Evolutionary conservation across 2,329 filamentous ascomycete genomes (phyloP), one percentile per base, ranked within the genome.

Genomic region (Thelonectria blattea): DNA sequence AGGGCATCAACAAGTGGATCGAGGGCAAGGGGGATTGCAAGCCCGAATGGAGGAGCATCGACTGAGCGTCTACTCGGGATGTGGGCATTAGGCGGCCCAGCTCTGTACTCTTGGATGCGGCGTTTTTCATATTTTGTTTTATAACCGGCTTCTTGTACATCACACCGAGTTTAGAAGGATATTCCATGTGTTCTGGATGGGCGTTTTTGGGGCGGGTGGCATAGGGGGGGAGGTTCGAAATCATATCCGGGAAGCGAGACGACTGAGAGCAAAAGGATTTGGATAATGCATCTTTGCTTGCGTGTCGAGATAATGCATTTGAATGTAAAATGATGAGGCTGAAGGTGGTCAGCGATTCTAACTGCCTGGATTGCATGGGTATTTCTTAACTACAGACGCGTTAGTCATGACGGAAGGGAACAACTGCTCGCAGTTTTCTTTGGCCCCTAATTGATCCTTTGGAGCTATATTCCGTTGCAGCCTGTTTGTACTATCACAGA

Each of bases 1-100:
- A 78, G 52, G 79, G 80, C 41, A 82, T 82, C 68, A 73, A 78
- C 42, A 75, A 80, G 60, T 83, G 80, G 80, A 79, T 81, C 52
- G 72, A 76, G 8, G 74, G 77, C 17, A 77, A 73, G 68, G 80
- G 79, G 8, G 76, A 81, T 48, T 83, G 80, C 63, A 67, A 68
- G 43, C 69, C 76, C 4, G 72, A 73, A 12, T 82, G 80, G 80
- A 79, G 74, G 60, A 70, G 72, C 32, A 73, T 76, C 3, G 70
- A 73, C 34, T 72, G 56, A 53, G 34, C 12, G 2, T 14, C 4
- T 24, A 6, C 22, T 24, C 22, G 6, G 22, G 12, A 37, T 6
- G 10, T 37, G 34, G 34, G 34, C 34, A 34, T 10, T 5, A 14
- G 34, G 3, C 15, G 34, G 34, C 10, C 9, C 32, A 34, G 14